Percentiles rank a stretch among this genome's conserved stretches.
phyloP scores from a whole-genome alignment of 2,329 filamentous ascomycete species.

The Beauveria rudraprayagi region DNA sequence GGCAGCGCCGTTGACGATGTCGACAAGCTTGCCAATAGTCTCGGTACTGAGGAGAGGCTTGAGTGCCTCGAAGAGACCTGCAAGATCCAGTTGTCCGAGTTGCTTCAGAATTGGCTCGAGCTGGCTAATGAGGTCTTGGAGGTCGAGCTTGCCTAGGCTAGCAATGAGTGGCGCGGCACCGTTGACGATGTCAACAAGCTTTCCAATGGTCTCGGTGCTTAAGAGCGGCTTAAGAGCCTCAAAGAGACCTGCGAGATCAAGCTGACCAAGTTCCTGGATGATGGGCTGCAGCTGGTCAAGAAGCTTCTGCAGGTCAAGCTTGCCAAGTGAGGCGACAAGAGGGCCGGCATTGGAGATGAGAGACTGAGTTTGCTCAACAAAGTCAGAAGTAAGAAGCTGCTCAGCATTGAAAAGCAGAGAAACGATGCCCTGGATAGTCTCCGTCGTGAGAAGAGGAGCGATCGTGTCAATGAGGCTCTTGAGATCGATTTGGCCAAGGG shows the following conservation, averaged over 20 bases:
- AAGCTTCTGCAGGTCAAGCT: slow-evolving; percentile 14
- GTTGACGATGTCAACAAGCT: background rate
- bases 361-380: slow-evolving; percentile 15
- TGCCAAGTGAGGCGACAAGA: slow-evolving; percentile 7
- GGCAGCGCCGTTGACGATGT: slow-evolving; percentile 6
- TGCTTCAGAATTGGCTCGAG: slow-evolving; percentile 21
- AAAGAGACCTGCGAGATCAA: slow-evolving; percentile 13
- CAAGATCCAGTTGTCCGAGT: slow-evolving; percentile 13
- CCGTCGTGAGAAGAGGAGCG: slow-evolving; percentile 10
- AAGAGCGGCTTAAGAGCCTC: slow-evolving; percentile 12
- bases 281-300: slow-evolving; percentile 22
- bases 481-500: slow-evolving; percentile 14
- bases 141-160: slow-evolving; percentile 9
- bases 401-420: slow-evolving; percentile 13
- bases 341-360: slow-evolving; percentile 9
- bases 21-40: slow-evolving; percentile 10
- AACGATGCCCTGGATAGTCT: slow-evolving; percentile 14
- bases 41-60: slow-evolving; percentile 11
- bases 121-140: slow-evolving; percentile 17
- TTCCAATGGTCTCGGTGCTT: slow-evolving; percentile 10
- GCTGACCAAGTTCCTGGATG: slow-evolving; percentile 15
- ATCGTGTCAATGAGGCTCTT: slow-evolving; percentile 13
- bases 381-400: slow-evolving; percentile 11
- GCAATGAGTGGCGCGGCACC: slow-evolving; percentile 6
- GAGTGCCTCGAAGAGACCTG: slow-evolving; percentile 11